These are phyloP conservation scores for Pyrus hybrid DNA, from an alignment of 331 rosid species.

Conservation along the genomic window DNA sequence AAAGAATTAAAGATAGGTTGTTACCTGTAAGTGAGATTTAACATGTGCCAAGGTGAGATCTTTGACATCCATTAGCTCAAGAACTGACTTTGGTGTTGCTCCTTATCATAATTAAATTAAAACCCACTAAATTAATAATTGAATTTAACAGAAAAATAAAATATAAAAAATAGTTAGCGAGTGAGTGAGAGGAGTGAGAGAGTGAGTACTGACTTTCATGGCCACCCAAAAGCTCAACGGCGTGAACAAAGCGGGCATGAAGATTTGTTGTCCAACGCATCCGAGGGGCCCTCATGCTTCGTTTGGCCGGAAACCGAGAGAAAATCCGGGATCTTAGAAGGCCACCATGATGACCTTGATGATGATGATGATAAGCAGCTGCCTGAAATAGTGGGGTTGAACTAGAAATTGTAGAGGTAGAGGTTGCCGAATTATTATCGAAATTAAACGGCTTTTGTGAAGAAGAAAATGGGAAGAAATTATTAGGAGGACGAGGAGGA, in stretches of 20 bases:
- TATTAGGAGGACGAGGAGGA: conserved; percentile 1
- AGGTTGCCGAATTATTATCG: not conserved
- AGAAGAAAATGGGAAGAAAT: conserved; percentile 26
- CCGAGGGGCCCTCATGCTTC: conserved; percentile 97
- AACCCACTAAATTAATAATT: not conserved
- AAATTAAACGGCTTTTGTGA: not conserved
- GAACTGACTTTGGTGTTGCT: conserved; percentile 98
- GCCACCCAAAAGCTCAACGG: conserved; percentile 95
- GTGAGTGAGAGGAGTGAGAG: not conserved
- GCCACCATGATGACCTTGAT: conserved; percentile 22
- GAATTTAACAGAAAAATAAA: not conserved
- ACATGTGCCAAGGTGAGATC: conserved; percentile 99
- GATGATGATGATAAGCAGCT: too few species aligned
- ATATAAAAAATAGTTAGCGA: not conserved
- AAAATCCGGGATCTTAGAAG: conserved; percentile 69
- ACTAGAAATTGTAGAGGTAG: not conserved
- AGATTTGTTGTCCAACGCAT: conserved; percentile 99
- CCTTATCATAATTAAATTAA: conserved; percentile 30
- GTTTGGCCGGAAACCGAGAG: conserved; percentile 76
- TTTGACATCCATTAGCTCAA: conserved; percentile 99
- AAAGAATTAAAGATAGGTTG: not conserved
- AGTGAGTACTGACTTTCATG: conserved; percentile 69
- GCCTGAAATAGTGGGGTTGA: conserved; percentile 30
- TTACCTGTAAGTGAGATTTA: conserved; percentile 94
- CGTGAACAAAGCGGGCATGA: conserved; percentile 95